Base-by-base conservation (phyloP, 2,329 filamentous ascomycete species). In the Aspergillus ibericus region DNA sequence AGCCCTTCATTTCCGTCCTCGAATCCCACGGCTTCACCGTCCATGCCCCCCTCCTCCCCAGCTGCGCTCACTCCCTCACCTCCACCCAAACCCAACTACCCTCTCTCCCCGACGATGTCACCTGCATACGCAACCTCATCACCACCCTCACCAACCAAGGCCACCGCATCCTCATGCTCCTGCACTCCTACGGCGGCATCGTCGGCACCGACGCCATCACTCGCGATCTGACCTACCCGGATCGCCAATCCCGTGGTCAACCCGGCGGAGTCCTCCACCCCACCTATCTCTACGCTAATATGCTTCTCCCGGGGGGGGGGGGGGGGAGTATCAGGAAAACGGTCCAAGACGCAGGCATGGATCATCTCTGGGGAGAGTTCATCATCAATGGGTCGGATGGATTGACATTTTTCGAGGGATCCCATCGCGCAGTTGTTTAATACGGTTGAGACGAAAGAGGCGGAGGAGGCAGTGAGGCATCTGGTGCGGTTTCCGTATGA, bases 161-260 rank as follows among this genome's bases (percentile, higher is more conserved):
- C 12, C 54, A 66, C 15, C 53, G 56, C 5, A 58, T 70, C 5
- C 22, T 65, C 9, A 44, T 68, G 49, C 38, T 69, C 15, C 63
- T 69, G 60, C 68, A 70, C 44, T 69, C 68, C 13, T 71, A 71
- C 53, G 66, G 68, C 36, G 66, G 68, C 4, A 60, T 57, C 20
- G 61, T 68, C 18, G 65, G 67, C 15, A 64, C 62, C 3, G 64
- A 64, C 20, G 66, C 66, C 12, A 55, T 63, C 16, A 32, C 29
- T 2, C 46, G 61, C 16, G 65, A 59, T 5, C 59, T 69, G 1
- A 50, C 56, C 9, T 22, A 59, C 3, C 13, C 55, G 5, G 49
- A 56, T 18, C 63, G 63, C 9, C 16, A 20, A 12, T 40, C 56
- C 3, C 25, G 38, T 2, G 53, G 57, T 5, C 35, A 53, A 16